These are phyloP conservation scores for Kazachstania viticola DNA, from an alignment of 805 yeast species.

Conservation along the genomic window DNA sequence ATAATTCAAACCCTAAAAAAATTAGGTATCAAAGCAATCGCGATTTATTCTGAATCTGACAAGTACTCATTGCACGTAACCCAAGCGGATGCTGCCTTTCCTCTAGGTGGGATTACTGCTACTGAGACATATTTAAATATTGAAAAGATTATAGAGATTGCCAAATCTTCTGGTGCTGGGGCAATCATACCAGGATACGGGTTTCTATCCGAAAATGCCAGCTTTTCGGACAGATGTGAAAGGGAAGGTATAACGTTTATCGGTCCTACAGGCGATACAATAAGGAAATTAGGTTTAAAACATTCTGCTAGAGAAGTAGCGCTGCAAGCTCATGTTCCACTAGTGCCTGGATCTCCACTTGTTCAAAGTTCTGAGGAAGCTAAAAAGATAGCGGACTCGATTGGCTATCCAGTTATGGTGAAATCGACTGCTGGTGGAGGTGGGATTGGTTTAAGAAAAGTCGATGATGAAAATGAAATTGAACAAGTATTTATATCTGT, in stretches of 20 bases:
- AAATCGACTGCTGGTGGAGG: conserved; percentile 99
- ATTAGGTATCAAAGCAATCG: conserved; percentile 66
- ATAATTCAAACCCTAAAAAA: conserved; percentile 81
- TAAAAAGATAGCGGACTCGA: conserved; percentile 51
- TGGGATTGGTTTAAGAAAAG: conserved; percentile 94
- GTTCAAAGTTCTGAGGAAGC: conserved; percentile 68
- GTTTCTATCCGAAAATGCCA: conserved; percentile 91
- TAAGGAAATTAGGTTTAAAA: conserved; percentile 81
- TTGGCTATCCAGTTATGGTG: conserved; percentile 88
- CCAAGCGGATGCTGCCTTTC: conserved; percentile 70
- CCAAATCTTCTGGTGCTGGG: conserved; percentile 72
- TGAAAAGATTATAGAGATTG: conserved; percentile 79
- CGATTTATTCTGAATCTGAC: conserved; percentile 87
- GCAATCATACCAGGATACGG: conserved; percentile 99
- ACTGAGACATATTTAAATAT: conserved; percentile 83
- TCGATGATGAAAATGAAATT: conserved; percentile 70
- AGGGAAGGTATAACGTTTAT: conserved; percentile 80
- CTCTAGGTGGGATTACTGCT: conserved; percentile 71
- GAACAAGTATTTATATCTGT: conserved; percentile 81
- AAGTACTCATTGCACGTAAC: conserved; percentile 78
- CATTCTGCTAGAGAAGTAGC: conserved; percentile 97
- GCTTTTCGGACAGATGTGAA: conserved; percentile 80
- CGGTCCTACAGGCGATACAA: conserved; percentile 94
- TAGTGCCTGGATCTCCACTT: conserved; percentile 94
- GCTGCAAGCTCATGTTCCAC: conserved; percentile 79